Percentiles rank a stretch among this genome's conserved stretches.
Conservation (phyloP, 1,139 yeast genomes). For the Saccharomycopsis hybrid region DNA sequence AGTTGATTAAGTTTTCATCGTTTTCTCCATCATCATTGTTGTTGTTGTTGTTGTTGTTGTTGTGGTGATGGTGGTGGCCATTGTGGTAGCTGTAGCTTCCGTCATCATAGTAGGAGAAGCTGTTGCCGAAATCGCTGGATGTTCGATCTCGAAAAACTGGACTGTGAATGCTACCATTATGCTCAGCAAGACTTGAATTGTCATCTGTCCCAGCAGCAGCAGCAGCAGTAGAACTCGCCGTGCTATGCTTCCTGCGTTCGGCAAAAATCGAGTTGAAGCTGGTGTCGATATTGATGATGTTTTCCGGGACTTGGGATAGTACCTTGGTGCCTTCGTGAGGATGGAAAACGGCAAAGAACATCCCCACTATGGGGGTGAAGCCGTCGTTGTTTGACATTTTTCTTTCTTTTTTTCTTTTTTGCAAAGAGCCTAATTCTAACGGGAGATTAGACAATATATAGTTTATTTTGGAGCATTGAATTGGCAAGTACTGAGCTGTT, state of each 20-base stretch:
- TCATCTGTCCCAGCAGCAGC: conserved; percentile 1
- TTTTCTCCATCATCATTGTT: not conserved
- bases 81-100: not conserved
- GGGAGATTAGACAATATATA: not conserved
- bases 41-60: not conserved
- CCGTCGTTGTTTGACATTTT: conserved; percentile 35
- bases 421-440: not conserved
- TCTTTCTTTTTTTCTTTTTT: too few species aligned
- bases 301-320: conserved; percentile 77
- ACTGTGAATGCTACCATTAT: too few species aligned
- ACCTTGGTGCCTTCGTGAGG: conserved; percentile 95
- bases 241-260: not conserved
- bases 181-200: not conserved
- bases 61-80: too few species aligned
- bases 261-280: not conserved
- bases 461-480: not conserved
- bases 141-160: too few species aligned
- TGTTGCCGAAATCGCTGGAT: not conserved
- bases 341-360: conserved; percentile 88
- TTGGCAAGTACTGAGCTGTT: too few species aligned
- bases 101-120: too few species aligned
- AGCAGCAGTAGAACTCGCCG: not conserved
- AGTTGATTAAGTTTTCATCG: conserved; percentile 41
- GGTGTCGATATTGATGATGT: conserved; percentile 25
- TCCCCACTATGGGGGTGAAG: conserved; percentile 76